Evolutionary conservation across 306 rosid species (phyloP).

Genomic region (Rosa multiflora): DNA sequence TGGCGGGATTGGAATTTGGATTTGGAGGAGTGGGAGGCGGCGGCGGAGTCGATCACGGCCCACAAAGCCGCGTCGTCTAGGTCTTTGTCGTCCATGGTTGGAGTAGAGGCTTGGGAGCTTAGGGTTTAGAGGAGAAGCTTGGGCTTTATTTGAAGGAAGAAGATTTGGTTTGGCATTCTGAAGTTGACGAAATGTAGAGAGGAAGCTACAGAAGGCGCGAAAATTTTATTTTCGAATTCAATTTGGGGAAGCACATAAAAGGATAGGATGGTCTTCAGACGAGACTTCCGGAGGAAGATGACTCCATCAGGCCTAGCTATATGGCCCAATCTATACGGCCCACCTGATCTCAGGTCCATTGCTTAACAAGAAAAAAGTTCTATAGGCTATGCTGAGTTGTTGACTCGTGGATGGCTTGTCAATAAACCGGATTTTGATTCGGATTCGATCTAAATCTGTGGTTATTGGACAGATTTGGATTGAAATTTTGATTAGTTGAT

Average conservation of each 20-base stretch:
- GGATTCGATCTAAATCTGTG: too few species aligned
- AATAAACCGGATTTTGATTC: too few species aligned
- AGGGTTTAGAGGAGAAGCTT: not conserved
- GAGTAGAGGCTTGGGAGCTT: constrained; percentile 27
- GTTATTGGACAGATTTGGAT: too few species aligned
- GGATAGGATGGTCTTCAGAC: not conserved
- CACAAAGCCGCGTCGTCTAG: constrained; percentile 87
- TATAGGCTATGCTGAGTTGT: too few species aligned
- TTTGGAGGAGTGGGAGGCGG: constrained; percentile 59
- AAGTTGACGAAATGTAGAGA: not conserved
- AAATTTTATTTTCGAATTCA: not conserved
- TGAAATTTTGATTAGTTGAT: too few species aligned
- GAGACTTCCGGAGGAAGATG: not conserved
- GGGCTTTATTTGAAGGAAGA: not conserved
- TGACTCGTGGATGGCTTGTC: too few species aligned
- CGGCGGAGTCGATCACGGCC: constrained; percentile 89
- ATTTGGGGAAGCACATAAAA: not conserved
- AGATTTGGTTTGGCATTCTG: not conserved
- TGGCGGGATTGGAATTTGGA: constrained; percentile 46
- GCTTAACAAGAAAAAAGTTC: too few species aligned
- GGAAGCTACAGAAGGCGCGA: not conserved
- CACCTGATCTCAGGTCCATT: too few species aligned
- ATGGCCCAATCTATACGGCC: not conserved
- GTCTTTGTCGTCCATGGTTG: constrained; percentile 70
- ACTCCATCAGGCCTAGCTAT: not conserved